A percentile compares a stretch with the other conserved stretches of the same genome.
These are phyloP conservation scores for Cladosporium halotolerans DNA, from an alignment of 2,329 filamentous ascomycete genomes.

Conservation along the genomic window DNA sequence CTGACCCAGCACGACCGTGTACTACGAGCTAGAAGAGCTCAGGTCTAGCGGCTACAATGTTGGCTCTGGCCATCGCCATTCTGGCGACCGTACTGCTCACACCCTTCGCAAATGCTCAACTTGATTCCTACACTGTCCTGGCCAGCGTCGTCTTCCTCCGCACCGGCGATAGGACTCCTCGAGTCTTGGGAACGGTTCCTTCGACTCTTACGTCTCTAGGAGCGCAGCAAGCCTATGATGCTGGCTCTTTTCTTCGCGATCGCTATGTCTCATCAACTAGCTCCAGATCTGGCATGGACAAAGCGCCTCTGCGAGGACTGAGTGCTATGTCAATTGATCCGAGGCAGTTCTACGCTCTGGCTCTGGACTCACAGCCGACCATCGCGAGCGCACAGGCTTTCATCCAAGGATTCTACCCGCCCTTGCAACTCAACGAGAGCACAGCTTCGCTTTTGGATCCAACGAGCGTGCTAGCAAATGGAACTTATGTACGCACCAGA, in stretches of 20 bases:
- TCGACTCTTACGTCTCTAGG: slow-evolving; percentile 47
- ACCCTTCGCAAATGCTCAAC: slow-evolving; percentile 16
- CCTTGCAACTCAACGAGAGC: slow-evolving; percentile 32
- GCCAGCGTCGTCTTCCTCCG: slow-evolving; percentile 49
- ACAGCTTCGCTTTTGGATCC: slow-evolving; percentile 28
- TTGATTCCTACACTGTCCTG: slow-evolving; percentile 32
- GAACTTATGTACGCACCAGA: slow-evolving; percentile 22
- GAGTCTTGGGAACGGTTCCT: slow-evolving; percentile 29
- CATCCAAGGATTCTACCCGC: slow-evolving; percentile 57
- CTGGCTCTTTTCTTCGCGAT: slow-evolving; percentile 46
- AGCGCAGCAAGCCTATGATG: slow-evolving; percentile 47
- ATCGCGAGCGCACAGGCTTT: slow-evolving; percentile 54
- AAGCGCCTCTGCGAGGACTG: slow-evolving; percentile 40
- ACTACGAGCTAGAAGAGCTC: too few relatives aligned
- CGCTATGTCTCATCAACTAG: slow-evolving; percentile 43
- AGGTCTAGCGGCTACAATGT: slow-evolving; percentile 14
- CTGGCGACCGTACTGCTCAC: slow-evolving; percentile 14
- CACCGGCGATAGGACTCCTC: slow-evolving; percentile 51
- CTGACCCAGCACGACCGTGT: too few relatives aligned
- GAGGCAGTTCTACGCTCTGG: slow-evolving; percentile 43
- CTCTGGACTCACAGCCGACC: slow-evolving; percentile 43
- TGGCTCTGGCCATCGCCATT: slow-evolving; percentile 17
- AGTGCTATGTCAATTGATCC: slow-evolving; percentile 40
- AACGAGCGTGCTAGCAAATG: slow-evolving; percentile 44
- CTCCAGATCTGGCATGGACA: slow-evolving; percentile 18